phyloP scores from a whole-genome alignment of 768 basidiomycete genomes.

The Amanita pseudoporphyria region DNA sequence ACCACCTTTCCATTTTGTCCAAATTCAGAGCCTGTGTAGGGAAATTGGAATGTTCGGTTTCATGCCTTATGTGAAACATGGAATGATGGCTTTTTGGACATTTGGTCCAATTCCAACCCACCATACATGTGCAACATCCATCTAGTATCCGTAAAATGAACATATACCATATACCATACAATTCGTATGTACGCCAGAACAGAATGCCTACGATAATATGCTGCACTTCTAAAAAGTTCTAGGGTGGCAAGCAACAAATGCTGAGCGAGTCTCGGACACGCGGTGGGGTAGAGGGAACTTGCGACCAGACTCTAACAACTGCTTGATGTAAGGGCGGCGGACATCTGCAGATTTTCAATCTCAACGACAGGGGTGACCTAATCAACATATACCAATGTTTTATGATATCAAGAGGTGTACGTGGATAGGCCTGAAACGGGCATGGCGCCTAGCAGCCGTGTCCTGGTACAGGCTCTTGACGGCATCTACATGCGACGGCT shows the following conservation, averaged over 20 bases:
- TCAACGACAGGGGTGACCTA: slow-evolving; percentile 97
- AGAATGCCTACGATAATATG: neutral
- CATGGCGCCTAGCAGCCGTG: slow-evolving; percentile 98
- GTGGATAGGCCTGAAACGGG: slow-evolving; percentile 98
- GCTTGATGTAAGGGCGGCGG: slow-evolving; percentile 96
- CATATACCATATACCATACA: no score
- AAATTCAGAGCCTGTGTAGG: no score
- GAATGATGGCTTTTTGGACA: no score
- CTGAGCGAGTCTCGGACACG: slow-evolving; percentile 65
- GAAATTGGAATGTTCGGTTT: no score
- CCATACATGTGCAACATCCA: no score
- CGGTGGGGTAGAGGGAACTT: slow-evolving; percentile 98
- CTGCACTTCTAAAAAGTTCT: slow-evolving; percentile 45
- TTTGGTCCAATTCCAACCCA: no score
- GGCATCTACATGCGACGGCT: slow-evolving; percentile 86
- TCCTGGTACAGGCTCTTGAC: slow-evolving; percentile 98
- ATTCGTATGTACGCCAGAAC: no score
- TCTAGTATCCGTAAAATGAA: no score
- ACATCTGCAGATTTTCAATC: slow-evolving; percentile 87
- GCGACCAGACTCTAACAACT: slow-evolving; percentile 81
- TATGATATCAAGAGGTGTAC: slow-evolving; percentile 34
- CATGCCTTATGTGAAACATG: no score
- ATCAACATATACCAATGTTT: neutral
- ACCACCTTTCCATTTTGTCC: no score
- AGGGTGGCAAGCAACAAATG: slow-evolving; percentile 74